phyloP scores from a whole-genome alignment of 352 stramenopile species.

The Phytophthora pini region DNA sequence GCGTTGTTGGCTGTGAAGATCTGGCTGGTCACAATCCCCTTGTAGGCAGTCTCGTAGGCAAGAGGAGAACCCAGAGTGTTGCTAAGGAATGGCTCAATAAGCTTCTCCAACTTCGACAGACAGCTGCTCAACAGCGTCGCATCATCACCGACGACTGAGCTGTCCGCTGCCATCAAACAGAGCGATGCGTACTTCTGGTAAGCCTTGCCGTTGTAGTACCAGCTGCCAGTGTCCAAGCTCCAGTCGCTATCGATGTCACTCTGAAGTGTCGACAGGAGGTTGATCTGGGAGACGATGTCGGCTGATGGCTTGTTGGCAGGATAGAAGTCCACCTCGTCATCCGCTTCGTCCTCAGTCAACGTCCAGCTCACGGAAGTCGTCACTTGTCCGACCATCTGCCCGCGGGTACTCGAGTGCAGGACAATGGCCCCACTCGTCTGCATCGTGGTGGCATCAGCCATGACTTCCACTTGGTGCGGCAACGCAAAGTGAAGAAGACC shows the following conservation, averaged over 20 bases:
- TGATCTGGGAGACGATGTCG: constrained; percentile 43
- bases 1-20: constrained; percentile 60
- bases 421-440: constrained; percentile 42
- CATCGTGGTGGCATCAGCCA: constrained; percentile 29
- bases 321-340: constrained; percentile 69
- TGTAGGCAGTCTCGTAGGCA: constrained; percentile 78
- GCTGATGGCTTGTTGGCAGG: constrained; percentile 47
- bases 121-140: constrained; percentile 58
- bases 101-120: constrained; percentile 58
- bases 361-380: constrained; percentile 52
- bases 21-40: constrained; percentile 62
- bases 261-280: constrained; percentile 49
- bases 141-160: constrained; percentile 55
- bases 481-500: constrained; percentile 79
- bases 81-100: constrained; percentile 67
- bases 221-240: constrained; percentile 55
- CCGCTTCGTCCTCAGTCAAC: constrained; percentile 57
- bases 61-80: constrained; percentile 67
- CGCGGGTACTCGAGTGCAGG: constrained; percentile 64
- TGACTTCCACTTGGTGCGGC: constrained; percentile 64
- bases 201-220: constrained; percentile 83
- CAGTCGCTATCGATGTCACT: constrained; percentile 67
- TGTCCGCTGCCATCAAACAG: constrained; percentile 73
- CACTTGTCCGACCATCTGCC: constrained; percentile 61
- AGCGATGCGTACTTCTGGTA: constrained; percentile 86